These are phyloP conservation scores for Spinacia oleracea DNA, from an alignment of 179 eudicot genomes.

Conservation along the genomic window DNA sequence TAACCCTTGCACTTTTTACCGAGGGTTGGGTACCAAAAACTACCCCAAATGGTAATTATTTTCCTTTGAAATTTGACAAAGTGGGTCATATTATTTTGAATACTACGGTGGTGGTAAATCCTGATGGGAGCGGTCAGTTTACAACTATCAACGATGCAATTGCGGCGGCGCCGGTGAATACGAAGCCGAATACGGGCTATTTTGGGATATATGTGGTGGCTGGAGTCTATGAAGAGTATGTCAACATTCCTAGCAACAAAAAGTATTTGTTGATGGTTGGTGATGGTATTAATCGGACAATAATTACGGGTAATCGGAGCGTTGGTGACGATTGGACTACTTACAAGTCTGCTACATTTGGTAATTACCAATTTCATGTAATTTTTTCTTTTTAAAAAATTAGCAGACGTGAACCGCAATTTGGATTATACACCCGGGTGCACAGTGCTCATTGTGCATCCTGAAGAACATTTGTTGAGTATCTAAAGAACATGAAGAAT, in stretches of 20 bases:
- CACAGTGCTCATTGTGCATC: no score
- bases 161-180: constrained; percentile 36
- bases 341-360: constrained; percentile 45
- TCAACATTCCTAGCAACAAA: constrained; percentile 32
- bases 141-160: constrained; percentile 44
- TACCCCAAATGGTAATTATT: background rate
- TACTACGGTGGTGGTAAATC: constrained; percentile 33
- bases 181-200: constrained; percentile 27
- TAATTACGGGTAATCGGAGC: constrained; percentile 46
- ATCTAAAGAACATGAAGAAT: no score
- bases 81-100: constrained; percentile 25
- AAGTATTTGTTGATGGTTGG: constrained; percentile 41
- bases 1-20: constrained; percentile 37
- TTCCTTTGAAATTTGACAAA: background rate
- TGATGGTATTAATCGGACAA: constrained; percentile 45
- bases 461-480: no score
- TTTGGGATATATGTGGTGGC: constrained; percentile 39
- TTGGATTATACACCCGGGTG: no score
- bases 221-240: constrained; percentile 47
- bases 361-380: constrained; percentile 25
- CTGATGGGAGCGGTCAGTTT: constrained; percentile 42
- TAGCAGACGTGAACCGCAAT: no score
- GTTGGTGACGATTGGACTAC: constrained; percentile 42
- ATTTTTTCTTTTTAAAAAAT: background rate
- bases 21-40: constrained; percentile 35